These are phyloP conservation scores for Mycothermus thermophilus DNA, from an alignment of 495 filamentous ascomycete genomes.

Conservation along the genomic window DNA sequence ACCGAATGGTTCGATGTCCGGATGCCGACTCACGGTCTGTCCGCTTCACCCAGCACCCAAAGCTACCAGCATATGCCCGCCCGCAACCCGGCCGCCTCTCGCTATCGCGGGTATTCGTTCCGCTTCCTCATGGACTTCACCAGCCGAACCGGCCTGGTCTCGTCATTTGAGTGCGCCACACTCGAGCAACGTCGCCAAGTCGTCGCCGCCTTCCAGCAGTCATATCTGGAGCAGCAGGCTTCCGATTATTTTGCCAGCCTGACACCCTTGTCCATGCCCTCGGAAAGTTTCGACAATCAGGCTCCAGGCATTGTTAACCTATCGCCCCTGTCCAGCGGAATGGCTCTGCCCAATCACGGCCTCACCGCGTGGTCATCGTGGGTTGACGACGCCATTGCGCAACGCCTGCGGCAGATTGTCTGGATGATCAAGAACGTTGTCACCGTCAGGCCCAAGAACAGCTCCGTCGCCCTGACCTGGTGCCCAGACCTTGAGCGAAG, in stretches of 20 bases:
- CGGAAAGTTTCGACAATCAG: no score
- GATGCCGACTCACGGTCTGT: no score
- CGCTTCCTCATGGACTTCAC: slow-evolving; percentile 19
- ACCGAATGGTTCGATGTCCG: slow-evolving; percentile 15
- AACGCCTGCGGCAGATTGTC: slow-evolving; percentile 17
- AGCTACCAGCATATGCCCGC: slow-evolving; percentile 1
- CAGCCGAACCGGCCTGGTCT: slow-evolving; percentile 16
- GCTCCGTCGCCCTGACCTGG: slow-evolving; percentile 15
- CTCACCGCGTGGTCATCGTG: slow-evolving; percentile 9
- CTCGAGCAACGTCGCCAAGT: slow-evolving; percentile 14
- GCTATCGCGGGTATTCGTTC: slow-evolving; percentile 14
- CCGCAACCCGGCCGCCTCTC: slow-evolving; percentile 1
- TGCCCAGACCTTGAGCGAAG: slow-evolving; percentile 13
- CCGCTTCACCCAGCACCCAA: no score
- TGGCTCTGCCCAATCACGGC: background rate
- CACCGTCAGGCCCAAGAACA: slow-evolving; percentile 13
- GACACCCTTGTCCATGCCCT: slow-evolving; percentile 1
- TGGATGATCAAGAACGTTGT: slow-evolving; percentile 14
- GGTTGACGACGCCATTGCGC: slow-evolving; percentile 14
- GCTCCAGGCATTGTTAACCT: no score
- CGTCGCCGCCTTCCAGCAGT: slow-evolving; percentile 10
- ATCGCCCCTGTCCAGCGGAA: background rate
- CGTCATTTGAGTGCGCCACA: slow-evolving; percentile 21
- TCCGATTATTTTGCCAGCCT: background rate
- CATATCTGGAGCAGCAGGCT: slow-evolving; percentile 10